Conservation (phyloP, 1,284 basidiomycete genomes). For the Termitomyces sp. region DNA sequence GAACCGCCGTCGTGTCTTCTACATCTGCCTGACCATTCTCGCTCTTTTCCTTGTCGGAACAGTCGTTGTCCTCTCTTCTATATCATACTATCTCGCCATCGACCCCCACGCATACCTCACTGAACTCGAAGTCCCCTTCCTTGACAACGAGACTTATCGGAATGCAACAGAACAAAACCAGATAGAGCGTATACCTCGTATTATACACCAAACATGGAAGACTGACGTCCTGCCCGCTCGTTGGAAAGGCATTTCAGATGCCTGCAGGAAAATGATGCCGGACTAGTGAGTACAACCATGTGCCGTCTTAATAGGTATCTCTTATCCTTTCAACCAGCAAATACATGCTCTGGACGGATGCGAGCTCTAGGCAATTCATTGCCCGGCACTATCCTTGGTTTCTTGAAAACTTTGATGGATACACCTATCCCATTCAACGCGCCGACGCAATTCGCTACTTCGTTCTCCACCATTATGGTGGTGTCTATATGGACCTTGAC, state of each 20-base stretch:
- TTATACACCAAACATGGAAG: conserved; percentile 99
- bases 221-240: conserved; percentile 78
- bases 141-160: conserved; percentile 48
- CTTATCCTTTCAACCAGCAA: conserved; percentile 49
- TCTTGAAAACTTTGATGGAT: conserved; percentile 87
- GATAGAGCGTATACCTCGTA: conserved; percentile 79
- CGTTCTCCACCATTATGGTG: conserved; percentile 92
- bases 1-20: conserved; percentile 59
- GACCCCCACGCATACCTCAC: conserved; percentile 73
- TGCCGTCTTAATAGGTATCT: conserved; percentile 4
- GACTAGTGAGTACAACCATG: conserved; percentile 75
- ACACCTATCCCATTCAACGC: conserved; percentile 92
- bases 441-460: conserved; percentile 99
- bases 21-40: conserved; percentile 72
- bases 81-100: conserved; percentile 89
- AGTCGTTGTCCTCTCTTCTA: conserved; percentile 85
- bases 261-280: conserved; percentile 83
- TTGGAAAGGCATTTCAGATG: conserved; percentile 79
- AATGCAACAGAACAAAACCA: conserved; percentile 56
- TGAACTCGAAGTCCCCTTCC: conserved; percentile 70
- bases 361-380: conserved; percentile 85
- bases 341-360: conserved; percentile 98
- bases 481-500: conserved; percentile 95
- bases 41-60: conserved; percentile 87
- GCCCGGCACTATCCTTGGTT: conserved; percentile 88